Evolutionary conservation across 257 asterid genomes (phyloP), one percentile per base, ranked within the genome.

Genomic region (Scutellaria barbata): DNA sequence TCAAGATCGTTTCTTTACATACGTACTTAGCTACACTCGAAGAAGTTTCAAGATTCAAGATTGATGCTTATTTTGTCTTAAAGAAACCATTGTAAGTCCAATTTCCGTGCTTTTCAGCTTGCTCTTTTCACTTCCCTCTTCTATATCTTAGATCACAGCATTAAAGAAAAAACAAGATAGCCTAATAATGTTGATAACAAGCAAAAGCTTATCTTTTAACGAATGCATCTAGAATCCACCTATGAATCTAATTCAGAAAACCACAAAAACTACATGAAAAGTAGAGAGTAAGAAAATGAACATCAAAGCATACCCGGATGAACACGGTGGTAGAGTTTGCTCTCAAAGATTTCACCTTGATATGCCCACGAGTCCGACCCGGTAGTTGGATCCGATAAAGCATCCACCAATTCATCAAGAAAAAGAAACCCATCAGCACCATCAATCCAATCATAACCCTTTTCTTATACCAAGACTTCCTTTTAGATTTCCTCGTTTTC

Each of bases 331-430:
- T 85, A 7, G 86, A 77, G 69, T 88, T 87, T 16, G 67, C 72
- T 58, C 85, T 80, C 90, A 95, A 78, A 65, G 79, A 66, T 78
- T 80, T 79, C 68, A 92, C 72, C 83, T 82, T 76, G 62, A 88
- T 48, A 67, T 63, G 82, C 56, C 80, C 57, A 12, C 39, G 69
- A 8, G 55, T 52, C 72, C 76, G 81, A 68, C 84, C 86, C 65
- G 90, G 66, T 10, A 83, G 85, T 35, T 83, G 93, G 82, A 92
- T 88, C 89, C 95, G 85, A 22, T 76, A 83, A 74, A 95, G 78
- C 89, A 92, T 89, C 96, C 93, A 95, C 89, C 92, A 84, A 73
- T 95, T 87, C 76, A 82, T 67, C 11, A 71, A 13, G 63, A 95
- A 77, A 73, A 92, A 83, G 6, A 74, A 41, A 0, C 77, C 85